phyloP scores from a whole-genome alignment of 768 basidiomycete genomes.

The Lactarius akahatsu region DNA sequence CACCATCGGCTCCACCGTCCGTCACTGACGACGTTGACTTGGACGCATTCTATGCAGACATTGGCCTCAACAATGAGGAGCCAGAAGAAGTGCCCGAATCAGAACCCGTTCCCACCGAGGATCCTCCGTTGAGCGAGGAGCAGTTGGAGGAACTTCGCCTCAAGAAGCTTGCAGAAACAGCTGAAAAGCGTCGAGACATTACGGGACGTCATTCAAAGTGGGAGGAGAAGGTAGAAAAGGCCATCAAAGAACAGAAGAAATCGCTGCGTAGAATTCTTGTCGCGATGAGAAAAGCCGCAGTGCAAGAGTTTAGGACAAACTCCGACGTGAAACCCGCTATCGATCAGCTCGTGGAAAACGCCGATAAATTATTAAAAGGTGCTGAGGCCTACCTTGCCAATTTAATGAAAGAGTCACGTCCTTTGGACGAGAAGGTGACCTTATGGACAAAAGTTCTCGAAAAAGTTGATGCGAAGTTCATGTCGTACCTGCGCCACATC shows the following conservation, averaged over 20 bases:
- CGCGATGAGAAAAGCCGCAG: constrained; percentile 49
- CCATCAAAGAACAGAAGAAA: constrained; percentile 43
- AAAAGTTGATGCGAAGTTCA: constrained; percentile 48
- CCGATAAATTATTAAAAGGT: constrained; percentile 60
- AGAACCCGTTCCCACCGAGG: constrained; percentile 9
- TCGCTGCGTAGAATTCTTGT: constrained; percentile 49
- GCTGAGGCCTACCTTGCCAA: constrained; percentile 64
- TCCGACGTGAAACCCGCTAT: constrained; percentile 34
- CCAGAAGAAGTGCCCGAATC: constrained; percentile 14
- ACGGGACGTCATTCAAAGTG: constrained; percentile 59
- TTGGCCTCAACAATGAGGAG: constrained; percentile 39
- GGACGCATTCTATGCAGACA: constrained; percentile 44
- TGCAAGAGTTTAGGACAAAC: constrained; percentile 40
- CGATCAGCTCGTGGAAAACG: constrained; percentile 40
- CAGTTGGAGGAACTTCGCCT: constrained; percentile 39
- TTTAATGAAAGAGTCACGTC: constrained; percentile 41
- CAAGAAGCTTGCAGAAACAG: constrained; percentile 38
- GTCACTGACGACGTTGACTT: constrained; percentile 40
- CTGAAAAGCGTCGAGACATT: constrained; percentile 57
- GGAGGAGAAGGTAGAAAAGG: constrained; percentile 47
- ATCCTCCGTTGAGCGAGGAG: constrained; percentile 31
- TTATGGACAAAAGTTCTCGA: constrained; percentile 47
- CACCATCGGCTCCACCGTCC: constrained; percentile 24
- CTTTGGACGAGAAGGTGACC: constrained; percentile 42
- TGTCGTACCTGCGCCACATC: constrained; percentile 39